phyloP scores from a whole-genome alignment of 225 moss, liverwort and hornwort genomes.

The Polytrichum commune region DNA sequence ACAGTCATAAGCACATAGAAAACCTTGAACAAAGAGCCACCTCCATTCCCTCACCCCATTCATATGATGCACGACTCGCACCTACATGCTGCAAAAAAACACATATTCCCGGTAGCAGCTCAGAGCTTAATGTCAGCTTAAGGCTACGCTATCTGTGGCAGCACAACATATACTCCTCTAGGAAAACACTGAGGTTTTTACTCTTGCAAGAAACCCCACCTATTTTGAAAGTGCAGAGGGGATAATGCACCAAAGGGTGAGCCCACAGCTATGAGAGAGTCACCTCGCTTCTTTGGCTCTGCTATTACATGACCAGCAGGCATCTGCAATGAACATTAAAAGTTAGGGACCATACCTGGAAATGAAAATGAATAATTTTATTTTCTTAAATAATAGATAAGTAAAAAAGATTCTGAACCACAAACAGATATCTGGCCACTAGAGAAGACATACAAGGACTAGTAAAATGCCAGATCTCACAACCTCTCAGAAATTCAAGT shows the following conservation, averaged over 20 bases:
- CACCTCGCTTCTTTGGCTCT: constrained; percentile 69
- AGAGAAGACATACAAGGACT: no score
- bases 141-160: constrained; percentile 3
- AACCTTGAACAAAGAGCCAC: constrained; percentile 52
- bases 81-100: constrained; percentile 61
- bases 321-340: constrained; percentile 39
- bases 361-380: no score
- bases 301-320: constrained; percentile 42
- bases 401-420: no score
- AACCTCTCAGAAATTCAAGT: no score
- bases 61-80: constrained; percentile 50
- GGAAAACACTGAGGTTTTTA: background rate
- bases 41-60: constrained; percentile 55
- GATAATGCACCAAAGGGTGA: constrained; percentile 98
- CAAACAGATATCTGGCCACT: no score
- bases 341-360: no score
- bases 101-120: constrained; percentile 43
- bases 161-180: background rate
- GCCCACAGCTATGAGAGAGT: constrained; percentile 85
- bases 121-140: constrained; percentile 39
- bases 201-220: constrained; percentile 30
- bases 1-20: constrained; percentile 60
- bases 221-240: constrained; percentile 95
- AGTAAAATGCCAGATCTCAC: no score
- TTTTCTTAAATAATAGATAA: no score